Percentiles rank a stretch among this genome's conserved stretches.
Conservation (phyloP, 352 stramenopile species). For the Globisporangium canariense region DNA sequence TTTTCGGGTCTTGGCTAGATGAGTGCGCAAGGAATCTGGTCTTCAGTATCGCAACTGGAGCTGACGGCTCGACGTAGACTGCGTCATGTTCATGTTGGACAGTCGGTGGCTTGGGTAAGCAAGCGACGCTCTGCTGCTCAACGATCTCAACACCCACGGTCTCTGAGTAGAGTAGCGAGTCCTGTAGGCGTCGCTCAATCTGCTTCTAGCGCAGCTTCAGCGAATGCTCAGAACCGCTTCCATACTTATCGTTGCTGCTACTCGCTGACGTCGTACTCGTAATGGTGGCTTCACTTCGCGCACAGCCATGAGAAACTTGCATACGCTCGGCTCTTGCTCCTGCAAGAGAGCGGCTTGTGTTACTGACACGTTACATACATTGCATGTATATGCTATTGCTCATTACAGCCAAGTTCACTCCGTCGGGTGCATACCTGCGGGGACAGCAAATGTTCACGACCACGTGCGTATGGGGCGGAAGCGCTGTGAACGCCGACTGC, state of each 20-base stretch:
- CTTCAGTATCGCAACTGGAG: neutral
- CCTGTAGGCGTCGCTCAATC: constrained; percentile 17
- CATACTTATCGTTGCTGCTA: neutral
- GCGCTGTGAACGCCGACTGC: constrained; percentile 22
- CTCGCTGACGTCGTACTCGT: neutral
- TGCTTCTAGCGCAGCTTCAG: constrained; percentile 29
- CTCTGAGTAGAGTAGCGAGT: constrained; percentile 32
- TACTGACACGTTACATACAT: no score
- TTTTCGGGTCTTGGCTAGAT: neutral
- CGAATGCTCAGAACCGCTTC: neutral
- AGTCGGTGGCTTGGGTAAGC: neutral
- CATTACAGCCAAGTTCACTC: no score
- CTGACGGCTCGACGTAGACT: neutral
- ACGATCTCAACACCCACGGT: constrained; percentile 21
- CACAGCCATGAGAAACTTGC: constrained; percentile 35
- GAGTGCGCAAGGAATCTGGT: neutral
- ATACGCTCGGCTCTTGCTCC: constrained; percentile 24
- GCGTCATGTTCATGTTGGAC: neutral
- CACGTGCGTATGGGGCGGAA: constrained; percentile 6
- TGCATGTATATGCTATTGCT: neutral
- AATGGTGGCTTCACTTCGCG: neutral
- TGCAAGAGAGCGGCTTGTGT: constrained; percentile 1
- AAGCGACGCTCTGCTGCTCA: neutral
- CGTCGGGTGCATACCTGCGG: constrained; percentile 20
- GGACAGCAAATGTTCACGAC: constrained; percentile 28